Percentiles rank a stretch among this genome's conserved stretches.
phyloP scores from a whole-genome alignment of 139 green algal genomes.

The Coelastrella sp. region DNA sequence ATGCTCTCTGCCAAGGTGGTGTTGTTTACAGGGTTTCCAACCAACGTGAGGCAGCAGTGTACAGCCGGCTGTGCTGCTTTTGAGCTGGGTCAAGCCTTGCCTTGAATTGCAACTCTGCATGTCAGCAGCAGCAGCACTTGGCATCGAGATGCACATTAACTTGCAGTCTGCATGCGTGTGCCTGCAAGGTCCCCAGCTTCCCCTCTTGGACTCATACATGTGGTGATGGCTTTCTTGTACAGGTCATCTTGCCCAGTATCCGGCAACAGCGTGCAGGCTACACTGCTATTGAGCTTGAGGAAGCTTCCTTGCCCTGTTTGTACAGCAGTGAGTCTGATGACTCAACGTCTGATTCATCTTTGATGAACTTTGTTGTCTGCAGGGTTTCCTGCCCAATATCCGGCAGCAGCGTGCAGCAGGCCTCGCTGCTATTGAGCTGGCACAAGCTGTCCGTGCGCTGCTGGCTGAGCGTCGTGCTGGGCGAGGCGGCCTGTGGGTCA shows the following conservation, averaged over 20 bases:
- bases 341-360: not conserved
- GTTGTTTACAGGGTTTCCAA: too few relatives aligned
- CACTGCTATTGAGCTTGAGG: not conserved
- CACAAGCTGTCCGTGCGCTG: constrained; percentile 74
- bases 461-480: constrained; percentile 57
- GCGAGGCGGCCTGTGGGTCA: constrained; percentile 37
- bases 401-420: constrained; percentile 88
- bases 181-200: constrained; percentile 59
- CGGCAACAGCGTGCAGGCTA: constrained; percentile 71
- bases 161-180: not conserved
- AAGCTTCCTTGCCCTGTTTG: not conserved
- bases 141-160: not conserved
- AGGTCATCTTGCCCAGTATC: too few relatives aligned
- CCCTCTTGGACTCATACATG: too few relatives aligned
- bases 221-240: too few relatives aligned
- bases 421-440: constrained; percentile 84
- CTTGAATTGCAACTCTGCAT: not conserved
- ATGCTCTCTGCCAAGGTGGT: too few relatives aligned
- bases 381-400: constrained; percentile 86
- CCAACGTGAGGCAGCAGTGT: constrained; percentile 74
- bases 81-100: not conserved
- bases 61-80: not conserved
- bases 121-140: not conserved
- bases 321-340: not conserved
- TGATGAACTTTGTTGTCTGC: not conserved